phyloP scores from a whole-genome alignment of 306 rosid genomes.

The apple (Malus domestica) region ASM211411v1 NC_041798.1:24857501-24858000 shows the following conservation, averaged over 20 bases:
- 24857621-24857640: conserved; percentile 63
- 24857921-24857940: too few species aligned
- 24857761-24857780: conserved; percentile 48
- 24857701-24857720: not conserved
- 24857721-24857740: conserved; percentile 8
- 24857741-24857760: conserved; percentile 68
- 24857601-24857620: conserved; percentile 13
- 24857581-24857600: too few species aligned
- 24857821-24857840: conserved; percentile 75
- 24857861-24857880: conserved; percentile 75
- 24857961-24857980: too few species aligned
- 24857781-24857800: conserved; percentile 77
- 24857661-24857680: not conserved
- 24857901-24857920: too few species aligned
- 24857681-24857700: not conserved
- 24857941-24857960: too few species aligned
- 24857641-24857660: conserved; percentile 32
- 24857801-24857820: conserved; percentile 91
- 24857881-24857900: conserved; percentile 52
- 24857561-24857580: too few species aligned
- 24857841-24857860: conserved; percentile 76
- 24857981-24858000: too few species aligned
- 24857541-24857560: too few species aligned
- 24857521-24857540: too few species aligned
- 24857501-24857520: too few species aligned